Percentiles rank a stretch among this genome's conserved stretches.
Evolutionary conservation across 2,329 filamentous ascomycete species (phyloP).

Genomic region (Phoma sp.): DNA sequence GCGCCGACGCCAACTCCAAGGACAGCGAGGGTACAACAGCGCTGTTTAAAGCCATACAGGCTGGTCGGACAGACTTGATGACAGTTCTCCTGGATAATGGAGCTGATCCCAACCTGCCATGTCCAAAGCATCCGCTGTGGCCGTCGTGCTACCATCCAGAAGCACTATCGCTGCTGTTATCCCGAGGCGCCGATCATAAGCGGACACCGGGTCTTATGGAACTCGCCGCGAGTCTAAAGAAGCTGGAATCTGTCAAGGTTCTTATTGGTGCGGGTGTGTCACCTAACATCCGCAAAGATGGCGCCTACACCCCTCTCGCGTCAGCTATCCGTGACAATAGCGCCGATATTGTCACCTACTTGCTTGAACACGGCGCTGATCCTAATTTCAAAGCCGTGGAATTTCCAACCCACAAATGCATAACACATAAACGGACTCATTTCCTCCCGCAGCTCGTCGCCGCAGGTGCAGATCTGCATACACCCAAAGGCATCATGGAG

Average conservation of each 20-base stretch:
- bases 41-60: constrained; percentile 66
- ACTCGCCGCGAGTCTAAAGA: constrained; percentile 67
- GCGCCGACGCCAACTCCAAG: constrained; percentile 45
- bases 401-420: constrained; percentile 71
- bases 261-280: constrained; percentile 64
- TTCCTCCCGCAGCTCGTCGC: constrained; percentile 63
- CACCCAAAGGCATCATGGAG: constrained; percentile 69
- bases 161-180: constrained; percentile 65
- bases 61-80: constrained; percentile 63
- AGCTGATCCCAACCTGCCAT: constrained; percentile 71
- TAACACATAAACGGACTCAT: constrained; percentile 68
- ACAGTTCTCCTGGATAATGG: constrained; percentile 61
- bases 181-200: constrained; percentile 64
- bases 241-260: constrained; percentile 64
- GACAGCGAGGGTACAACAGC: constrained; percentile 66
- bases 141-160: constrained; percentile 64
- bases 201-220: constrained; percentile 69
- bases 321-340: constrained; percentile 71
- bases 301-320: constrained; percentile 71
- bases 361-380: constrained; percentile 60
- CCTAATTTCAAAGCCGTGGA: constrained; percentile 65
- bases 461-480: constrained; percentile 64
- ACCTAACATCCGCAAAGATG: constrained; percentile 68
- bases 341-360: constrained; percentile 65
- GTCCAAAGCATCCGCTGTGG: constrained; percentile 73